phyloP scores from a whole-genome alignment of 1,284 basidiomycete species.

The Trichosporon sp. region DNA sequence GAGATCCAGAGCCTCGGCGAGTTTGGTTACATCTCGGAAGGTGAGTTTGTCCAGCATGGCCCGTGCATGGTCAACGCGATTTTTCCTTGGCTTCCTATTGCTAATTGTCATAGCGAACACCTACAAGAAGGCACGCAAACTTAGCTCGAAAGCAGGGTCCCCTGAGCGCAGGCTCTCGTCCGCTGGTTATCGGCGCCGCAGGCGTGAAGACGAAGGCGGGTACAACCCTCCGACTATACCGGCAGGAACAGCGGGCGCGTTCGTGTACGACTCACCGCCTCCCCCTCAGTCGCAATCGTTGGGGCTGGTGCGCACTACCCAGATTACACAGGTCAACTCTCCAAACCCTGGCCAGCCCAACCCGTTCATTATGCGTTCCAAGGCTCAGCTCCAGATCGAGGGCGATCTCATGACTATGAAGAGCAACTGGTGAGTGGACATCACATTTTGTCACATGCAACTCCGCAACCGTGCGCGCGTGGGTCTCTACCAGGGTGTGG shows the following conservation, averaged over 20 bases:
- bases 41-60: conserved; percentile 21
- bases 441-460: conserved; percentile 12
- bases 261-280: conserved; percentile 31
- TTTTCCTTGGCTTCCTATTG: conserved; percentile 6
- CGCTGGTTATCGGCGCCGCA: conserved; percentile 21
- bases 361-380: conserved; percentile 36
- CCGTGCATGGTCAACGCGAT: conserved; percentile 15
- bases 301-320: conserved; percentile 51
- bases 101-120: conserved; percentile 14
- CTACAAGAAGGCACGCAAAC: conserved; percentile 23
- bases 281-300: conserved; percentile 38
- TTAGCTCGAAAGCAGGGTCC: conserved; percentile 25
- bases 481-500: background rate
- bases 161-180: conserved; percentile 19
- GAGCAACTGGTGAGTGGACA: conserved; percentile 58
- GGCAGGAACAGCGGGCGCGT: conserved; percentile 23
- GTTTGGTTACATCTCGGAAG: conserved; percentile 34
- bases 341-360: conserved; percentile 32
- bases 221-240: conserved; percentile 19
- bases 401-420: conserved; percentile 61
- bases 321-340: conserved; percentile 44
- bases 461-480: background rate
- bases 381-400: conserved; percentile 55
- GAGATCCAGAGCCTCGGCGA: conserved; percentile 45
- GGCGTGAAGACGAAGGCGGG: conserved; percentile 23